A percentile compares a stretch with the other conserved stretches of the same genome.
Conservation (phyloP, 2,329 filamentous ascomycete species). For the Stromatinia cepivora region DNA sequence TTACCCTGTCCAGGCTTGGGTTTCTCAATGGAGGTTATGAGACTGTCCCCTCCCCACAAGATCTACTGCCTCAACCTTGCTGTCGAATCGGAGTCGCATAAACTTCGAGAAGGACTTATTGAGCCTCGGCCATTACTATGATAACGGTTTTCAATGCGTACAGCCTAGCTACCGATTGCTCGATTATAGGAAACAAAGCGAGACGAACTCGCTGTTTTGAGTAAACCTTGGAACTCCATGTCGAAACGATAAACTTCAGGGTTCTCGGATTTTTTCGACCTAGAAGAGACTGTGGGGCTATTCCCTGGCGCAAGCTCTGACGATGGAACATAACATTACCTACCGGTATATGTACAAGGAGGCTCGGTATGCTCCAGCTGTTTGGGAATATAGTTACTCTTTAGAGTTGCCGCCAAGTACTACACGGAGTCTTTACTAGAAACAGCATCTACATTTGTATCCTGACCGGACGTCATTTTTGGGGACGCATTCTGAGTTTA, state of each 20-base stretch:
- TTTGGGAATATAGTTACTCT: constrained; percentile 7
- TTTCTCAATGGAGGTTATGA: constrained; percentile 7
- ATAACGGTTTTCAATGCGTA: constrained; percentile 17
- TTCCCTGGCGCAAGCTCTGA: neutral
- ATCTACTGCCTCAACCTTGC: constrained; percentile 16
- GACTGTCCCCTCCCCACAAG: constrained; percentile 19
- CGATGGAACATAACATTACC: neutral
- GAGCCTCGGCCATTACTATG: constrained; percentile 10
- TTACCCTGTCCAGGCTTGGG: constrained; percentile 6
- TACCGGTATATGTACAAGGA: neutral
- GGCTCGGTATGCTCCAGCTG: constrained; percentile 8
- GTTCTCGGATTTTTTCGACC: neutral
- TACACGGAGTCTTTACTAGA: neutral
- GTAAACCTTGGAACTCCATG: neutral
- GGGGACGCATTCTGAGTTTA: neutral
- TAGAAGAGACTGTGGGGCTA: neutral
- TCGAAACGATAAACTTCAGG: neutral
- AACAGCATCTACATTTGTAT: neutral
- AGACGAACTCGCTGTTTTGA: constrained; percentile 10
- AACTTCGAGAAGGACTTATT: constrained; percentile 16
- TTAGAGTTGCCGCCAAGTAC: neutral
- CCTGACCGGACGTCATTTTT: neutral
- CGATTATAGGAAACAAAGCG: constrained; percentile 8
- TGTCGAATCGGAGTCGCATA: constrained; percentile 15
- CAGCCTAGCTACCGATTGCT: constrained; percentile 6